A percentile compares a stretch with the other conserved stretches of the same genome.
Conservation (phyloP, 805 yeast genomes). For the Tetrapisispora namnaoensis region DNA sequence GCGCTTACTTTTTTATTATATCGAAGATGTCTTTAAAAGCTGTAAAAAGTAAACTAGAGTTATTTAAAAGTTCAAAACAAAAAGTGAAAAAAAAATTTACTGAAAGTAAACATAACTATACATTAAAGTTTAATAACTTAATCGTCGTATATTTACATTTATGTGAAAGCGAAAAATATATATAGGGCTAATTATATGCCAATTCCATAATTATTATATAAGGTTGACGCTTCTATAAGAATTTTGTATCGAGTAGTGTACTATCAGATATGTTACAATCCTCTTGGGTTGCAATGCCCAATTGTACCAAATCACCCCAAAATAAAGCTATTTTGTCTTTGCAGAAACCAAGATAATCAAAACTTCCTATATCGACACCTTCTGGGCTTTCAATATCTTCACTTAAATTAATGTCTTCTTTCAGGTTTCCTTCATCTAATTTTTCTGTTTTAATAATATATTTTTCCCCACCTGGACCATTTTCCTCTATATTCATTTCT, state of each 20-base stretch:
- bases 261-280: neutral
- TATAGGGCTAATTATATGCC: too few species aligned
- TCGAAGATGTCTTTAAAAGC: too few species aligned
- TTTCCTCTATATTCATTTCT: conserved; percentile 12
- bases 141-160: neutral
- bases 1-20: neutral
- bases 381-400: conserved; percentile 19
- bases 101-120: too few species aligned
- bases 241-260: neutral
- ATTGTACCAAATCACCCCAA: conserved; percentile 61
- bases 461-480: conserved; percentile 50
- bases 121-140: too few species aligned
- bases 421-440: conserved; percentile 15
- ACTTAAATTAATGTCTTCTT: conserved; percentile 20
- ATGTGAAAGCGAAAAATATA: too few species aligned
- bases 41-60: too few species aligned
- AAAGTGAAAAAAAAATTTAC: too few species aligned
- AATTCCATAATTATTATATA: too few species aligned
- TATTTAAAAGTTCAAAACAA: too few species aligned
- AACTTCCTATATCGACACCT: conserved; percentile 47
- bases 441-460: conserved; percentile 31
- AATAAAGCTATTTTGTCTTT: conserved; percentile 63
- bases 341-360: conserved; percentile 70
- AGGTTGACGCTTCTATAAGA: neutral
- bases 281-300: conserved; percentile 40